These are phyloP conservation scores for Periglandula ipomoeae DNA, from an alignment of 2,329 filamentous ascomycete genomes.

Conservation along the genomic window DNA sequence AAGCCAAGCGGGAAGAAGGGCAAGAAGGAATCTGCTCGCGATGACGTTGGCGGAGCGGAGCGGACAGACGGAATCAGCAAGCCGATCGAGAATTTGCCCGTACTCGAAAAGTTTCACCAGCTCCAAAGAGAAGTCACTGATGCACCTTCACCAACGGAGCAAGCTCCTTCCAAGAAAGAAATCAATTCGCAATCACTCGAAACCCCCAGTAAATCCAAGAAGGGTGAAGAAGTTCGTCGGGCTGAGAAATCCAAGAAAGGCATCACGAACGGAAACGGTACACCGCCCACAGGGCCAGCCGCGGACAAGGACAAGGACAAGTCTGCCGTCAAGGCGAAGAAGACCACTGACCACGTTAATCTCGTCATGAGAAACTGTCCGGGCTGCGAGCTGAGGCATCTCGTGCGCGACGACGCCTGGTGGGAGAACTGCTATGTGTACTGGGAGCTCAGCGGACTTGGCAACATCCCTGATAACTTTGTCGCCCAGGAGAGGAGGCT, in stretches of 20 bases:
- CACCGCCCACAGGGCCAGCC: neutral
- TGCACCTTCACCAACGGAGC: neutral
- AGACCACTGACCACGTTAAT: neutral
- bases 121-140: neutral
- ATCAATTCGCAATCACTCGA: neutral
- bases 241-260: neutral
- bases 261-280: neutral
- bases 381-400: constrained; percentile 7
- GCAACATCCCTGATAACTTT: constrained; percentile 4
- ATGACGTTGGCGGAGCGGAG: neutral
- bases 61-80: neutral
- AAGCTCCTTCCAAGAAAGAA: neutral
- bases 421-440: constrained; percentile 11
- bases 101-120: neutral
- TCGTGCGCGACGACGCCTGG: constrained; percentile 9
- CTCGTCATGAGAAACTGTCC: constrained; percentile 4
- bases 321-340: neutral
- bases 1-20: neutral
- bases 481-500: neutral
- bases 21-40: neutral
- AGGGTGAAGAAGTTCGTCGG: neutral
- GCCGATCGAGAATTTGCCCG: neutral
- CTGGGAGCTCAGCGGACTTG: constrained; percentile 4
- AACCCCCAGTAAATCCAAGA: neutral
- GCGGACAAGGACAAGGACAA: neutral